Evolutionary conservation across 192 early-diverging fungal genomes (phyloP).

Genomic region (Backusella luteola): DNA sequence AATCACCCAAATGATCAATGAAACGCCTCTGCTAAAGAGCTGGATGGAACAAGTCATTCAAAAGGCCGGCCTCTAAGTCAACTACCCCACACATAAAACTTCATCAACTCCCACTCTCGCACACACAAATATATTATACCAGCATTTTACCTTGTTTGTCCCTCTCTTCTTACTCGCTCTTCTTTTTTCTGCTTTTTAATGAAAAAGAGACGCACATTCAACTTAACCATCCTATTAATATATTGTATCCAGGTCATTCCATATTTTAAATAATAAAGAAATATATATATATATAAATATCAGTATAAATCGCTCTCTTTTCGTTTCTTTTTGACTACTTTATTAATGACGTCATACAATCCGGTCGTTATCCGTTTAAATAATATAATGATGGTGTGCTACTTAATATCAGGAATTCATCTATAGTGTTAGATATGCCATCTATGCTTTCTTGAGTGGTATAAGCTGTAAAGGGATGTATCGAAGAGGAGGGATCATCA

Average conservation of each 20-base stretch:
- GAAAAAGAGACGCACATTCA: background rate
- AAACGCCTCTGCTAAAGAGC: background rate
- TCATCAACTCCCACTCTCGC: background rate
- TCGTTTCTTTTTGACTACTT: too few species aligned
- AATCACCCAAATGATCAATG: conserved; percentile 23
- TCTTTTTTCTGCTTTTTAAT: background rate
- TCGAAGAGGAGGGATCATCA: too few species aligned
- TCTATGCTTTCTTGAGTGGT: background rate
- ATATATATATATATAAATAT: background rate
- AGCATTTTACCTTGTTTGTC: conserved; percentile 4
- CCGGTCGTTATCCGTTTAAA: background rate
- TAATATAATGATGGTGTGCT: background rate
- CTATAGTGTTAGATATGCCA: background rate
- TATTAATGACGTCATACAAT: too few species aligned
- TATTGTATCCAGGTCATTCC: background rate
- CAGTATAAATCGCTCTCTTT: too few species aligned
- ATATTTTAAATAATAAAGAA: background rate
- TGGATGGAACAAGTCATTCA: conserved; percentile 7
- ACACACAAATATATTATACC: background rate
- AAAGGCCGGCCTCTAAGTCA: background rate
- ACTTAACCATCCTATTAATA: background rate
- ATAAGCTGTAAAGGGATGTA: too few species aligned
- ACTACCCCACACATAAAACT: too few species aligned
- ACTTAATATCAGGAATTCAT: background rate
- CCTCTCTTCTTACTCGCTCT: background rate